Evolutionary conservation across 1,284 basidiomycete species (phyloP), one percentile per base, ranked within the genome.

Genomic region (Phellopilus nigrolimitatus): DNA sequence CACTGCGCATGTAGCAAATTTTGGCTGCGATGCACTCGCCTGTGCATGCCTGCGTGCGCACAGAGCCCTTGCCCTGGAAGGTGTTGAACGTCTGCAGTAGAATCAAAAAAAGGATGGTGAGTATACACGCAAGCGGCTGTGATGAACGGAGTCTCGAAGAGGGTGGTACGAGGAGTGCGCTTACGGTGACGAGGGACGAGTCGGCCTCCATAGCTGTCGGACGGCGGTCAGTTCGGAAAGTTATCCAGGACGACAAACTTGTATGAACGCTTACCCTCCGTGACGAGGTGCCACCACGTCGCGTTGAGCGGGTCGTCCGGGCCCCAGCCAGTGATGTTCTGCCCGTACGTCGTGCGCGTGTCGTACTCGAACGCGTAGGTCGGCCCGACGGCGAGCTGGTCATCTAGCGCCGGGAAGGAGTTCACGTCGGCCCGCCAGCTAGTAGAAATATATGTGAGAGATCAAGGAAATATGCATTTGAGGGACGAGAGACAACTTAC

Each of bases 201-300:
- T 89, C 71, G 3, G 65, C 62, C 56, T 76, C 71, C 87, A 91
- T 89, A 45, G 76, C 82, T 83, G 54, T 50, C 39, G 50, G 38
- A 30, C 6, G 28, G 34, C 10, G 19, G 9, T 28, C 4, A 27
- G 34, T 27, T 25, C 19, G 22, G 42, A 8, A 25, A 49, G 47
- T 22, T 4, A n/a, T 6, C 33, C 10, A 21, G 28, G 19, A 39
- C 38, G 33, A 43, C n/a, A n/a, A n/a, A n/a, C n/a, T n/a, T n/a
- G n/a, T n/a, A n/a, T n/a, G n/a, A n/a, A n/a, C n/a, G 68, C 70
- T 55, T 54, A 81, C 84, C 76, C 68, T 91, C 86, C 2, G 89
- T 91, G 34, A 91, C 79, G 22, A 68, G 74, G 59, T 89, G 86
- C 87, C 88, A 91, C 80, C 85, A 91, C 4, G 88, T 89, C 12